Conservation (phyloP, 2,329 filamentous ascomycete genomes). For the Cucurbitaria berberidis region DNA sequence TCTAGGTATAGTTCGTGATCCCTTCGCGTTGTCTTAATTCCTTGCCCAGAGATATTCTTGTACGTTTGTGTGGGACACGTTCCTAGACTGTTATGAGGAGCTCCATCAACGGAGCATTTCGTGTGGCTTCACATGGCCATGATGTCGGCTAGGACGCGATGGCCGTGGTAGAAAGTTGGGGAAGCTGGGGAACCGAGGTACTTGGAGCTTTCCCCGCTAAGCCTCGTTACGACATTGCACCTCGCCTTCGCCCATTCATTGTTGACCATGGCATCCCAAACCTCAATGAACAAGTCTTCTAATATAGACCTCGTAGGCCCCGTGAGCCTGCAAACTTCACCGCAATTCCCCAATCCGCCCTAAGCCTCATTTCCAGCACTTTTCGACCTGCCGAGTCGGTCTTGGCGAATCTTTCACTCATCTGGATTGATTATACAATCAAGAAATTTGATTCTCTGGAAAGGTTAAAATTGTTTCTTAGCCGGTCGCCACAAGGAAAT, state of each 20-base stretch:
- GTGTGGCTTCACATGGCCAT: conserved; percentile 26
- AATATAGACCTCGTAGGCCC: not conserved
- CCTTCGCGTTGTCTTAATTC: too few relatives aligned
- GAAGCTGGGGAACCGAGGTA: conserved; percentile 38
- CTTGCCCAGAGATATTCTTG: too few relatives aligned
- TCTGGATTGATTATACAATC: not conserved
- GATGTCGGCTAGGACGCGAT: not conserved
- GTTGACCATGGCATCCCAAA: not conserved
- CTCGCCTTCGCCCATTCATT: not conserved
- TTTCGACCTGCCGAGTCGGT: not conserved
- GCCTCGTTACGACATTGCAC: conserved; percentile 5
- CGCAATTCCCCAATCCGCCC: not conserved
- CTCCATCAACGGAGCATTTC: conserved; percentile 20
- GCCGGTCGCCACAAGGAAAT: not conserved
- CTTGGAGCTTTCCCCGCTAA: conserved; percentile 26
- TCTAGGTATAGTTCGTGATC: too few relatives aligned
- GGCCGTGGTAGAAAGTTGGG: conserved; percentile 20
- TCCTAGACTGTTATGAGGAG: too few relatives aligned
- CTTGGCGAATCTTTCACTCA: conserved; percentile 12
- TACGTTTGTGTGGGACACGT: too few relatives aligned
- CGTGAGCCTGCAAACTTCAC: not conserved
- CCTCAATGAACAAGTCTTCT: not conserved
- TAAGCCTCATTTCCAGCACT: not conserved
- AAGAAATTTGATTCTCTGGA: not conserved
- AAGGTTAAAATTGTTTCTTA: not conserved